Evolutionary conservation across 495 filamentous ascomycete genomes (phyloP).

Genomic region (Penicillium crystallinum): DNA sequence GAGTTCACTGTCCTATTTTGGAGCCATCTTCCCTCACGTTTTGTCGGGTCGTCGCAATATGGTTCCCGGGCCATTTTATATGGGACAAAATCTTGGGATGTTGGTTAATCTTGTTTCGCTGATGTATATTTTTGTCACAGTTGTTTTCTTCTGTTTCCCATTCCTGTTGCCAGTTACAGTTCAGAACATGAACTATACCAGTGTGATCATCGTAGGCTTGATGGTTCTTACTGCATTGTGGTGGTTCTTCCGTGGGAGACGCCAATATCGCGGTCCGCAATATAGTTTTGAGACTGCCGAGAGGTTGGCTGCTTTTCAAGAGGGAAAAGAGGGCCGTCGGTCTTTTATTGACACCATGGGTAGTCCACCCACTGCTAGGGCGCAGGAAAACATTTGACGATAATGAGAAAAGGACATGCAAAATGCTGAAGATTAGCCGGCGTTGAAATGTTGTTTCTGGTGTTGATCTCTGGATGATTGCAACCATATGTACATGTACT

Average conservation of each 20-base stretch:
- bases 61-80: conserved; percentile 61
- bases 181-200: conserved; percentile 65
- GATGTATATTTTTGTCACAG: conserved; percentile 59
- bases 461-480: background rate
- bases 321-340: conserved; percentile 20
- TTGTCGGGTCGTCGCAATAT: conserved; percentile 58
- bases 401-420: background rate
- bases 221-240: conserved; percentile 33
- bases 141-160: conserved; percentile 71
- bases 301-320: conserved; percentile 20
- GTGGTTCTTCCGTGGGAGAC: conserved; percentile 27
- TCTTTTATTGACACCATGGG: conserved; percentile 21
- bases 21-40: conserved; percentile 66
- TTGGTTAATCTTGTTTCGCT: conserved; percentile 51
- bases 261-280: conserved; percentile 28
- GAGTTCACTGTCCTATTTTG: conserved; percentile 64
- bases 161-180: conserved; percentile 46
- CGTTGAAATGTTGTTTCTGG: too few species aligned
- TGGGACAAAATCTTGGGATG: conserved; percentile 53
- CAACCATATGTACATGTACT: background rate
- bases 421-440: too few species aligned
- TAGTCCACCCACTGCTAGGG: background rate
- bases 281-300: conserved; percentile 32
- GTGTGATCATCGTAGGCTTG: conserved; percentile 55
- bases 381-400: conserved; percentile 9